Conservation (phyloP, 805 yeast genomes). For the Cyberlindnera euphorbiae region DNA sequence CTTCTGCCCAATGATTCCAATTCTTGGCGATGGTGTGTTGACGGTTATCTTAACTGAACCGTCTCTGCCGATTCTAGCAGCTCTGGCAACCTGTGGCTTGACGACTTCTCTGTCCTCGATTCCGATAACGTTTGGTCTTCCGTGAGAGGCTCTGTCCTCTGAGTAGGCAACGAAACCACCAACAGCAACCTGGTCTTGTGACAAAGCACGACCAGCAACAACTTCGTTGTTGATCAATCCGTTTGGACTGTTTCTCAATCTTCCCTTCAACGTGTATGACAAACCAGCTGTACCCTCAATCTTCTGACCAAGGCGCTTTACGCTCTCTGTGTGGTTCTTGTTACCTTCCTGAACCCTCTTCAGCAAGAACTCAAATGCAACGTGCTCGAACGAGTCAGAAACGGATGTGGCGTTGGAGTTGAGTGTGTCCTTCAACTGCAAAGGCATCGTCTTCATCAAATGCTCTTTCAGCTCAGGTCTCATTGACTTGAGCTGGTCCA, state of each 20-base stretch:
- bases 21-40: conserved; percentile 2
- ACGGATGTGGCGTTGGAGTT: conserved; percentile 21
- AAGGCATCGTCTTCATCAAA: conserved; percentile 49
- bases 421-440: conserved; percentile 23
- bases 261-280: conserved; percentile 63
- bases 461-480: conserved; percentile 52
- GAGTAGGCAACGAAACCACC: conserved; percentile 49
- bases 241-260: conserved; percentile 63
- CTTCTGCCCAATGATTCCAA: background rate
- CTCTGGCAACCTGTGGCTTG: conserved; percentile 35
- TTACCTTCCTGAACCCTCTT: conserved; percentile 4
- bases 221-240: conserved; percentile 53
- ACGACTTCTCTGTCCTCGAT: conserved; percentile 39
- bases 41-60: conserved; percentile 30
- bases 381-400: conserved; percentile 27
- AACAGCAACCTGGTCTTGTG: conserved; percentile 43
- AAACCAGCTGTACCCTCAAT: conserved; percentile 74
- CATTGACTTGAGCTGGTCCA: conserved; percentile 21
- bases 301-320: conserved; percentile 12
- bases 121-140: conserved; percentile 33
- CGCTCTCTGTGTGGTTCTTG: conserved; percentile 9
- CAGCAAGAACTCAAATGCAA: conserved; percentile 29
- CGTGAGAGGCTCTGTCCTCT: conserved; percentile 26
- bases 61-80: conserved; percentile 25
- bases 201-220: conserved; percentile 65